Evolutionary conservation across 73 alveolate species (phyloP).

Genomic region (Stentor roeselii): DNA sequence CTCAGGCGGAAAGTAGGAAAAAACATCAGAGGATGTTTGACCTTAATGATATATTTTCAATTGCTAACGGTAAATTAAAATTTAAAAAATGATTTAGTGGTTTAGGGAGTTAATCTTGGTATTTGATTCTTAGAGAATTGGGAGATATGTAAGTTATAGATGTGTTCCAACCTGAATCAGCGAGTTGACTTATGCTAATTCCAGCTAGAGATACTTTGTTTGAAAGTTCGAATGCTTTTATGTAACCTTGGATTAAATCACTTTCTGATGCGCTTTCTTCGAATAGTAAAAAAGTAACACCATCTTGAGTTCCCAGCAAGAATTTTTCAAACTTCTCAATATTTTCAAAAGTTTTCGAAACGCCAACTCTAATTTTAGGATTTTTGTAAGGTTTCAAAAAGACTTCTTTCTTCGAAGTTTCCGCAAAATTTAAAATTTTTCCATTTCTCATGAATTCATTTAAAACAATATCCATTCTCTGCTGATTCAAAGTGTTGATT

Average conservation of each 20-base stretch:
- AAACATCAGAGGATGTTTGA: not conserved
- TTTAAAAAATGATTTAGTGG: no score
- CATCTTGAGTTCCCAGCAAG: not conserved
- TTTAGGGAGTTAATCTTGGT: not conserved
- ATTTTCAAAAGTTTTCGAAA: not conserved
- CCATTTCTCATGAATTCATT: not conserved
- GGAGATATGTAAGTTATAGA: not conserved
- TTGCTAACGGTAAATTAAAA: not conserved
- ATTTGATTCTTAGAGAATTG: not conserved
- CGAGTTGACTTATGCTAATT: not conserved
- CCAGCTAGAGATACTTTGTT: not conserved
- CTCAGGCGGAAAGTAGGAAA: not conserved
- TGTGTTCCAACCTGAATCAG: not conserved
- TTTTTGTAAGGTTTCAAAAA: not conserved
- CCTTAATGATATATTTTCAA: not conserved
- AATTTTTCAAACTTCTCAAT: not conserved
- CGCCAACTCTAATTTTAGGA: not conserved
- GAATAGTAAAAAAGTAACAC: not conserved
- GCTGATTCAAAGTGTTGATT: not conserved
- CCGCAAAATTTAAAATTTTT: not conserved
- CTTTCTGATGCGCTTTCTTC: not conserved
- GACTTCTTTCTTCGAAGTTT: not conserved
- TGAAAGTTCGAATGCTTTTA: not conserved
- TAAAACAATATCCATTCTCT: conserved; percentile 2
- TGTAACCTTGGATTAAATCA: not conserved